These are phyloP conservation scores for Silene uniflora DNA, from an alignment of 148 eudicot genomes.

Conservation along the genomic window DNA sequence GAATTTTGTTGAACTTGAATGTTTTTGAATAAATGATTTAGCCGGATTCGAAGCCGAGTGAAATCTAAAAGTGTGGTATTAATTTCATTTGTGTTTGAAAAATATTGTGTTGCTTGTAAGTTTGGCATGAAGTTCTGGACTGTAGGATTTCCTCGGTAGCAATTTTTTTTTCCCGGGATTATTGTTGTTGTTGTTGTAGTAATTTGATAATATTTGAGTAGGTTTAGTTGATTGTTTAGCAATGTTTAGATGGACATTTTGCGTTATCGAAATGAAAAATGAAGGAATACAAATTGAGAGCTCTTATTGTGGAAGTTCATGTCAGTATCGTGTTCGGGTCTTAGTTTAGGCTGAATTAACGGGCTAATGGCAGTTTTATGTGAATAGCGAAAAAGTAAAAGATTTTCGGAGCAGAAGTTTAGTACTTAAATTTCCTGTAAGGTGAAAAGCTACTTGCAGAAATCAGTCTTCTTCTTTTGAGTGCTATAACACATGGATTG, in stretches of 20 bases:
- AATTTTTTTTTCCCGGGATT: not conserved
- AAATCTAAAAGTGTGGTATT: not conserved
- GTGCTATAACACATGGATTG: too few relatives aligned
- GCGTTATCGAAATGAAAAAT: not conserved
- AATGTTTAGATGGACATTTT: not conserved
- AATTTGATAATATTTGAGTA: not conserved
- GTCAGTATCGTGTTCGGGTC: not conserved
- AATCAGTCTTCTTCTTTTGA: too few relatives aligned
- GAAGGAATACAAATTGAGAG: not conserved
- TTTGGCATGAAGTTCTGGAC: constrained; percentile 1
- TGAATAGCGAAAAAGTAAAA: not conserved
- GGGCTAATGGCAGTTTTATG: not conserved
- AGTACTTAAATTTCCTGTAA: not conserved
- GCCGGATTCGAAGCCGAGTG: not conserved
- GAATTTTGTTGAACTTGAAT: not conserved
- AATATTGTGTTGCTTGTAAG: not conserved
- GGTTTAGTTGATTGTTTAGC: not conserved
- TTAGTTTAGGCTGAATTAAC: not conserved
- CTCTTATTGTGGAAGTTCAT: not conserved
- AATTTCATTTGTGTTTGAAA: not conserved
- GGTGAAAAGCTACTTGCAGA: too few relatives aligned
- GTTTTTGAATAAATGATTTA: not conserved
- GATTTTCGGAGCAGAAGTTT: not conserved
- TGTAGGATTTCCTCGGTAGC: not conserved
- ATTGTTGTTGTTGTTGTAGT: not conserved